Base-by-base conservation (phyloP, 345 rosid genomes). In the Gossypium arboreum region DNA sequence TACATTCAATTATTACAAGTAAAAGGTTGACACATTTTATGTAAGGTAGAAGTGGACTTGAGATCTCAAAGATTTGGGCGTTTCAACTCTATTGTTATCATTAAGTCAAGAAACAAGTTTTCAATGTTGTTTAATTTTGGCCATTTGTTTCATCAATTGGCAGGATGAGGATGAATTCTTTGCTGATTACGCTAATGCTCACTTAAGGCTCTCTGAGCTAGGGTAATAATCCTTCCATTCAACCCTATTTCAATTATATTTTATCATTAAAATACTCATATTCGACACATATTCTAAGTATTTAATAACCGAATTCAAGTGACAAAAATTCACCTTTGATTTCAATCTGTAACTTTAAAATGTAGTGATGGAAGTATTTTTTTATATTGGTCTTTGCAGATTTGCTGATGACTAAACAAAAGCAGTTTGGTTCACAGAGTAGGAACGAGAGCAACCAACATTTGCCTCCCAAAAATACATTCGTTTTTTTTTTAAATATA, bases 161-260 rank as follows among this genome's bases (percentile, higher is more conserved):
- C 89, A 94, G 99, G 96, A 91, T 71, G 98, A 95, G 79, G 99
- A 91, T 17, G 93, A 89, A 10, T 95, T 95, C 81, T 95, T 93
- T 68, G 91, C 67, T 3, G 99, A 95, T 77, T 95, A 91, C 50
- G 55, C 94, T 0, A 97, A 89, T 60, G 88, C 98, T 13, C 98
- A 91, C 78, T 15, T 90, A 79, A 93, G 84, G 88, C 97, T 95
- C 73, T 93, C 99, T 0, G 99, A 95, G 86, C 93, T 95, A 9
- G 99, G 99, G 99, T 94, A 89, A 80, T 34, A 5, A 8, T 22
- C 29, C 20, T 2, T 12, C 16, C 29, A 2, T 48, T 24, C 24
- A 4, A 41, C 4, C 8, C 52, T n/a, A 34, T 34, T 34, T 18
- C 2, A 51, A 3, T 25, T 3, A 9, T 2, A 17, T 18, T 2